These are phyloP conservation scores for Tolypocladium pustulatum DNA, from an alignment of 2,329 filamentous ascomycete genomes.

Conservation along the genomic window DNA sequence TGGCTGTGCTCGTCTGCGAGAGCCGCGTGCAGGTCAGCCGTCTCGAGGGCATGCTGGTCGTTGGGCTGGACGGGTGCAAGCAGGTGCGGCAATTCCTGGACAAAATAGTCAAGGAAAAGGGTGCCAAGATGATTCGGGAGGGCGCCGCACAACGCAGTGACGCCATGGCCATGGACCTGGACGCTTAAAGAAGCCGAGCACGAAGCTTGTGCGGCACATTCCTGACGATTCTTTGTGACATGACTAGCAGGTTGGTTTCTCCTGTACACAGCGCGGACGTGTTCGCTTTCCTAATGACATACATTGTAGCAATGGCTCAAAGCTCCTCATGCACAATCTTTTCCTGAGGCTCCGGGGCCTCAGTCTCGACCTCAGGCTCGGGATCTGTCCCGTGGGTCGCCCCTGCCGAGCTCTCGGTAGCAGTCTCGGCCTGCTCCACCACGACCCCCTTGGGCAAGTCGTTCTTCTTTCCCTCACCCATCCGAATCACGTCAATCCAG, in stretches of 20 bases:
- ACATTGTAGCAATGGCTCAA: constrained; percentile 16
- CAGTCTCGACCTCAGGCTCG: constrained; percentile 15
- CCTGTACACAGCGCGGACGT: not conserved
- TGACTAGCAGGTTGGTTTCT: not conserved
- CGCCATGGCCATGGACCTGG: constrained; percentile 40
- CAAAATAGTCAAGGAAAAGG: constrained; percentile 63
- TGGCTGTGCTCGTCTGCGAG: constrained; percentile 76
- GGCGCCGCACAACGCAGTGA: constrained; percentile 38
- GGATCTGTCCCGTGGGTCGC: constrained; percentile 8
- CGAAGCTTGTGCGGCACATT: not conserved
- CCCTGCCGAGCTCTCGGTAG: constrained; percentile 6
- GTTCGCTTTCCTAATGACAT: not conserved
- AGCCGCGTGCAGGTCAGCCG: constrained; percentile 73
- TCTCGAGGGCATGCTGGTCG: constrained; percentile 85
- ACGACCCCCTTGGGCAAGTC: constrained; percentile 57
- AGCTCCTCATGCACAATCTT: constrained; percentile 37
- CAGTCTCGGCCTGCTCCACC: constrained; percentile 26
- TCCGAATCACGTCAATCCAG: constrained; percentile 85
- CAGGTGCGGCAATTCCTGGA: constrained; percentile 76
- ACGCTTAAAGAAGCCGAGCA: constrained; percentile 10
- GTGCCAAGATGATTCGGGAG: constrained; percentile 50
- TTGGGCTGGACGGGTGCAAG: constrained; percentile 85
- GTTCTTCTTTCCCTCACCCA: constrained; percentile 77
- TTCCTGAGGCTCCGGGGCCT: constrained; percentile 16
- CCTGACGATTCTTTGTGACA: not conserved